These are phyloP conservation scores for Annulohypoxylon maeteangense DNA, from an alignment of 495 filamentous ascomycete genomes.

Conservation along the genomic window DNA sequence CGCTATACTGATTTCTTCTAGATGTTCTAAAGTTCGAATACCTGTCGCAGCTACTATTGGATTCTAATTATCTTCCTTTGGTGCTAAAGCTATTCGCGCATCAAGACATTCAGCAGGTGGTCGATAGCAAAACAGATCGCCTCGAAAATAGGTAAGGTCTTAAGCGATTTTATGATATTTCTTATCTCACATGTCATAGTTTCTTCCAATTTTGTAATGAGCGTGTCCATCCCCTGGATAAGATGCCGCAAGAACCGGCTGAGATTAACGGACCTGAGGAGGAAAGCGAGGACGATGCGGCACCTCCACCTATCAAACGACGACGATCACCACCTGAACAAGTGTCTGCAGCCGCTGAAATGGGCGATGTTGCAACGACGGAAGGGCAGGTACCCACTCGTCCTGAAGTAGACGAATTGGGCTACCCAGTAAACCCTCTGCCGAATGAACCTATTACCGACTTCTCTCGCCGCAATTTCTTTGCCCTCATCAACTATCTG, in stretches of 20 bases:
- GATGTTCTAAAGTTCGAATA: conserved; percentile 97
- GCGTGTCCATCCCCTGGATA: conserved; percentile 46
- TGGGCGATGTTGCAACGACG: conserved; percentile 42
- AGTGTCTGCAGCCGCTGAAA: conserved; percentile 21
- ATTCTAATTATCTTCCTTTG: conserved; percentile 92
- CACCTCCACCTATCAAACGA: conserved; percentile 80
- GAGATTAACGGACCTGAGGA: conserved; percentile 45
- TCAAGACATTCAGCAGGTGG: conserved; percentile 87
- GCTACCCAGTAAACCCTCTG: conserved; percentile 70
- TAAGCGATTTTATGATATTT: neutral
- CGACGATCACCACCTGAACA: conserved; percentile 61
- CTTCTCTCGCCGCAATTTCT: conserved; percentile 94
- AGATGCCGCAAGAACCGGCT: conserved; percentile 29
- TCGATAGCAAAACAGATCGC: conserved; percentile 86
- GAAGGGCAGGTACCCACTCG: conserved; percentile 54
- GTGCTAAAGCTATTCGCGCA: conserved; percentile 92
- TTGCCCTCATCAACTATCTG: conserved; percentile 90
- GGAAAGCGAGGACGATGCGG: conserved; percentile 74
- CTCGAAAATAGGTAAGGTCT: conserved; percentile 79
- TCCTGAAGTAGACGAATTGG: conserved; percentile 89
- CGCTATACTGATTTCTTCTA: conserved; percentile 55
- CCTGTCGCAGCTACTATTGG: conserved; percentile 88
- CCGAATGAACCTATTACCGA: conserved; percentile 85
- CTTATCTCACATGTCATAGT: conserved; percentile 56
- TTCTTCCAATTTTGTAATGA: conserved; percentile 90